Evolutionary conservation across 768 basidiomycete species (phyloP).

Genomic region (Phylloporus scabripes): DNA sequence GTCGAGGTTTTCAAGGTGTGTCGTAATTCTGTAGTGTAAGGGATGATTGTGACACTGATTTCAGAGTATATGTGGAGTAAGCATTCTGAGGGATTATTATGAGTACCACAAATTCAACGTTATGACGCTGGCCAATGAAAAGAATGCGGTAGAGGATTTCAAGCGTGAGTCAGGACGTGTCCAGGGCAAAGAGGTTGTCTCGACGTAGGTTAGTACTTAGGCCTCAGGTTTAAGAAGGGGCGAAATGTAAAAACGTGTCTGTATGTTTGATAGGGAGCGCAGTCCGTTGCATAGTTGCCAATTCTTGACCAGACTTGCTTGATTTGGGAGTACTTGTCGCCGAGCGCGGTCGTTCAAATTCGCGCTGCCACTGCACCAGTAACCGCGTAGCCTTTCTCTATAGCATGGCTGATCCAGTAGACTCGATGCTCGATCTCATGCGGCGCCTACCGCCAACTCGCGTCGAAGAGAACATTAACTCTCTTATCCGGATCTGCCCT

Average conservation of each 20-base stretch:
- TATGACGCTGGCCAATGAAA: conserved; percentile 59
- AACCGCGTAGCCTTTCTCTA: background rate
- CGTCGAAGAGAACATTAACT: conserved; percentile 81
- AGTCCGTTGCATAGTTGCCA: too few species aligned
- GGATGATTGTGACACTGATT: background rate
- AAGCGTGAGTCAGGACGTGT: conserved; percentile 31
- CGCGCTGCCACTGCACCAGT: too few species aligned
- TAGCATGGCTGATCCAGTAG: conserved; percentile 70
- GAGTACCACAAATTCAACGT: conserved; percentile 72
- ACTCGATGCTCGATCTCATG: conserved; percentile 94
- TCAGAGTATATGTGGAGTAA: conserved; percentile 71
- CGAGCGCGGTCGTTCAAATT: too few species aligned
- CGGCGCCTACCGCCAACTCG: conserved; percentile 90
- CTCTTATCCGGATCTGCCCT: conserved; percentile 78
- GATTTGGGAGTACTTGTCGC: background rate
- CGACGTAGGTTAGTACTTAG: background rate
- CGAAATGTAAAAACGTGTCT: background rate
- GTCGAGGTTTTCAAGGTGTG: conserved; percentile 80
- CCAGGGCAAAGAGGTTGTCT: conserved; percentile 12
- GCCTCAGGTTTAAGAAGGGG: background rate
- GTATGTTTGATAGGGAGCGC: background rate
- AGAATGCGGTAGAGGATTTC: conserved; percentile 35
- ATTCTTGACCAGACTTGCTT: background rate
- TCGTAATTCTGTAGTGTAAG: background rate
- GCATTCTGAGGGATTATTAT: conserved; percentile 70